Conservation (phyloP, 2,329 filamentous ascomycete species). For the Albifimbria verrucaria region DNA sequence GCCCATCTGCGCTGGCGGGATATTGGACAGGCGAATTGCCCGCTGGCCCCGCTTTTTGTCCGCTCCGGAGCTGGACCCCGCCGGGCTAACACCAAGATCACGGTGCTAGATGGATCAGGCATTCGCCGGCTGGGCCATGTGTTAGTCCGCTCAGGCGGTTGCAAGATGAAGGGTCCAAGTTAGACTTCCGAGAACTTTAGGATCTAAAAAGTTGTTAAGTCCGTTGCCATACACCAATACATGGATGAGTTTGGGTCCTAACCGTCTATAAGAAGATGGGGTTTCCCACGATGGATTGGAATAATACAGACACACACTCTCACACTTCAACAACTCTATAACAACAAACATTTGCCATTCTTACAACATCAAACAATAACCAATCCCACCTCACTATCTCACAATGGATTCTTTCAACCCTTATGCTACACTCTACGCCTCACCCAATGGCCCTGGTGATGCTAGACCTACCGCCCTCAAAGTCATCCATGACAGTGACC, state of each 20-base stretch:
- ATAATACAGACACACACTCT: background rate
- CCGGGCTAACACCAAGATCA: too few relatives aligned
- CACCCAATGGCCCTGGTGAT: slow-evolving; percentile 28
- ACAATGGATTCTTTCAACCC: slow-evolving; percentile 8
- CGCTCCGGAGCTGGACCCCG: background rate
- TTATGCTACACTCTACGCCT: slow-evolving; percentile 5
- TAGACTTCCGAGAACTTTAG: too few relatives aligned
- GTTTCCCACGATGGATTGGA: background rate
- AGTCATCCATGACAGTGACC: slow-evolving; percentile 28
- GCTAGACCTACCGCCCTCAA: slow-evolving; percentile 32
- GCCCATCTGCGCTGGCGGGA: background rate
- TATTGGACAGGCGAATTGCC: background rate
- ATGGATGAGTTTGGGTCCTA: background rate
- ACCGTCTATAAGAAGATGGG: background rate
- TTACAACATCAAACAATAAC: background rate
- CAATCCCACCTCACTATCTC: background rate
- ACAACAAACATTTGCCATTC: background rate
- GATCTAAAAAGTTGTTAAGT: too few relatives aligned
- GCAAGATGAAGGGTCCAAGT: too few relatives aligned
- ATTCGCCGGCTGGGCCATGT: too few relatives aligned
- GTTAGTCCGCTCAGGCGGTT: too few relatives aligned
- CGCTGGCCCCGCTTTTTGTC: background rate
- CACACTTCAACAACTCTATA: background rate
- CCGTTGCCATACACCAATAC: background rate
- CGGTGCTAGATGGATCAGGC: background rate